Evolutionary conservation across 768 basidiomycete species (phyloP).

Genomic region (Mycena rebaudengoi): DNA sequence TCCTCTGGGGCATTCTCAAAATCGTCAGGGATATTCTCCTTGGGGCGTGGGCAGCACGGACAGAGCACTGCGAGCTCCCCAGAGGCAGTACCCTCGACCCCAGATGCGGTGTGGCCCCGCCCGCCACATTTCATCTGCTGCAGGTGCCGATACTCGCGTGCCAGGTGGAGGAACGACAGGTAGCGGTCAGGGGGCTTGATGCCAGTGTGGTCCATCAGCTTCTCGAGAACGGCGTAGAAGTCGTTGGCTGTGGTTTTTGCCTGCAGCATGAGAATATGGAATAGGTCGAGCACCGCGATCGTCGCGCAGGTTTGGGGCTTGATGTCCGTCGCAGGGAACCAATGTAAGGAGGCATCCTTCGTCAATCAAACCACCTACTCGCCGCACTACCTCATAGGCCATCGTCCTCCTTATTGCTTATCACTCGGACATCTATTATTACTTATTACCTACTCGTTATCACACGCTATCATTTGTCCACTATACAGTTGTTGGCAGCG

Average conservation of each 20-base stretch:
- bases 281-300: not conserved
- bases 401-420: too few relatives aligned
- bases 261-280: not conserved
- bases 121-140: conserved; percentile 36
- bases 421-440: too few relatives aligned
- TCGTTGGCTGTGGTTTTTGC: conserved; percentile 9
- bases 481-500: too few relatives aligned
- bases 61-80: conserved; percentile 41
- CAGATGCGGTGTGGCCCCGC: conserved; percentile 32
- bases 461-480: too few relatives aligned
- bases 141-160: conserved; percentile 33
- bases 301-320: not conserved
- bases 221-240: not conserved
- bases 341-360: too few relatives aligned
- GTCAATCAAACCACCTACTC: too few relatives aligned
- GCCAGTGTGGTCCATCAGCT: not conserved
- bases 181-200: conserved; percentile 17
- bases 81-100: conserved; percentile 23
- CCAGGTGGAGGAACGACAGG: conserved; percentile 9
- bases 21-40: conserved; percentile 35
- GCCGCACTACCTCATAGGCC: too few relatives aligned
- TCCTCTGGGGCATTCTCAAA: conserved; percentile 30
- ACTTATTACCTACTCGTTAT: too few relatives aligned
- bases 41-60: conserved; percentile 45
- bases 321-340: conserved; percentile 3